Base-by-base conservation (phyloP, 2,329 filamentous ascomycete genomes). In the Verticillium tricorpus region DNA sequence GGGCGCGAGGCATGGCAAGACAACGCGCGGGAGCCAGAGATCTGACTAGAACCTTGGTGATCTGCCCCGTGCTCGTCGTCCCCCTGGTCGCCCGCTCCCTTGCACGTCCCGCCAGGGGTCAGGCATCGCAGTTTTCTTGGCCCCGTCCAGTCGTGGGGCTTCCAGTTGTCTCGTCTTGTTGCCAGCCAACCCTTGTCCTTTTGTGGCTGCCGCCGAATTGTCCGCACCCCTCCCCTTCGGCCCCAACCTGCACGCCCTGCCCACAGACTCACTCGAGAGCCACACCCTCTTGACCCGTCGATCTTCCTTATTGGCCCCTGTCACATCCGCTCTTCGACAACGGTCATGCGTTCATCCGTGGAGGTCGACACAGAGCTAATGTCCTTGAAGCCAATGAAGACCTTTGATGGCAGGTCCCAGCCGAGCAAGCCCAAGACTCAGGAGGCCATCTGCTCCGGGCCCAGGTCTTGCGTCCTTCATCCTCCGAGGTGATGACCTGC, bases 271-370 rank as follows among this genome's bases (percentile, higher is more conserved):
- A 12, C 54, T 50, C 9, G 19, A 56, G 54, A 31, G 54, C 54
- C 54, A 56, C 54, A 31, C 54, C 54, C 31, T 34, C 54, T 25
- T 17, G 28, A 34, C 31, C 31, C 28, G 54, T 56, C 54, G 25
- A 56, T 34, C 54, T 56, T 56, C 54, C 54, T 25, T 28, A 56
- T 28, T 56, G 54, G 54, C 54, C 25, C 31, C 54, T 31, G 54
- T 34, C 31, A 25, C 54, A 25, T n/a, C 54, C 54, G 25, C 25
- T 56, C 54, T 34, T 56, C 25, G 54, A 56, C 25, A 56, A 56
- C 31, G 54, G 54, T 31, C 54, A 56, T 56, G 54, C 54, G 31
- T 34, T 56, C 54, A 56, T 31, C 54, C 54, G 54, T 56, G 54
- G 54, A 34, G 17, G 54, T 56, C 54, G 54, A 56, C 25, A 32